Evolutionary conservation across 1,284 basidiomycete species (phyloP), one percentile per base, ranked within the genome.

Genomic region (Apiotrichum laibachii): DNA sequence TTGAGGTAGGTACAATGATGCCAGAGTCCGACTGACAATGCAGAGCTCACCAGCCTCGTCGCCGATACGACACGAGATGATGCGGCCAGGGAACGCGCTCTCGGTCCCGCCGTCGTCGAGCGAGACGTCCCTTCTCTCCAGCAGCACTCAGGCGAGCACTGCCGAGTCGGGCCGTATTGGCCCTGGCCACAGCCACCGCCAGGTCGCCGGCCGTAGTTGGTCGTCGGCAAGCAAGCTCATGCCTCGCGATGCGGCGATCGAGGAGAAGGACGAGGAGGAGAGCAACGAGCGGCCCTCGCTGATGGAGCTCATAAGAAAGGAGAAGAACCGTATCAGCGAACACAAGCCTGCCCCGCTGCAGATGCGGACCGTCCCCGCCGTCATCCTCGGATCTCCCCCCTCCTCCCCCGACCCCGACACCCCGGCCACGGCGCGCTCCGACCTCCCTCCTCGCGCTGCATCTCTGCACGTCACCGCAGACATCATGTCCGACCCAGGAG

Each of bases 1-100:
- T 93, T 84, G 91, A 94, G 82, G 92, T 92, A 78, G 75, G 80
- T 68, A 11, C 34, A 10, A 18, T 13, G 37, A 37, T 10, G 34
- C 11, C 15, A 11, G 33, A 22, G 45, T 10, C 4, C 11, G 2
- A 5, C n/a, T 48, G 31, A 53, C 56, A 26, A 31, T 16, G 34
- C 58, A 50, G 57, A 57, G 31, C 34, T 55, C 57, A 18, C 57
- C 57, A 11, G 26, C 45, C 26, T 47, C 57, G 35, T 59, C 53
- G 8, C 53, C 35, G 21, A 39, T 18, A 12, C 53, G 35, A 39
- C 37, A 40, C 53, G 44, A 34, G 31, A n/a, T 10, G 35, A 31
- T 2, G 18, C 26, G 13, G 9, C 8, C 22, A 3, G 18, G 11
- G 21, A 53, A 39, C 21, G 46, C 33, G 9, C 45, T 31, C 21